phyloP scores from a whole-genome alignment of 2,329 filamentous ascomycete genomes.

The Myriosclerotinia duriaeana region DNA sequence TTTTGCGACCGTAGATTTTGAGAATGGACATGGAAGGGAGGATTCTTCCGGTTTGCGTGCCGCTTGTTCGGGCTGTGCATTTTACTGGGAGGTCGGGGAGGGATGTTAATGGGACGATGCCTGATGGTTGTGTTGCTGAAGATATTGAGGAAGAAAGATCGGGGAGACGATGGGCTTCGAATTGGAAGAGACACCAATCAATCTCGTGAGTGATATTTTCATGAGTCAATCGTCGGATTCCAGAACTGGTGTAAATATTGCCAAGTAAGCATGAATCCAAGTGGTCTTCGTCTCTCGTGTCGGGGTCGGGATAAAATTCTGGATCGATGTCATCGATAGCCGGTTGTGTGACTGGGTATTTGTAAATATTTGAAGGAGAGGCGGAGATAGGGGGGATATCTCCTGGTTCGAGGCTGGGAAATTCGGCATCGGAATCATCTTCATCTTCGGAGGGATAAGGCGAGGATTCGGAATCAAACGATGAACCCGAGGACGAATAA shows the following conservation, averaged over 20 bases:
- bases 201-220: slow-evolving; percentile 82
- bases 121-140: slow-evolving; percentile 52
- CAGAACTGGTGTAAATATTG: slow-evolving; percentile 84
- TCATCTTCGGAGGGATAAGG: slow-evolving; percentile 41
- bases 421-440: slow-evolving; percentile 50
- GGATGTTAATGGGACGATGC: slow-evolving; percentile 57
- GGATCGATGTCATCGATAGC: slow-evolving; percentile 85
- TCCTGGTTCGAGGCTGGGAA: slow-evolving; percentile 61
- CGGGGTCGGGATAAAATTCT: slow-evolving; percentile 75
- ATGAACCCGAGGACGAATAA: slow-evolving; percentile 53
- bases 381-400: slow-evolving; percentile 78
- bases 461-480: slow-evolving; percentile 24
- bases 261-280: slow-evolving; percentile 78
- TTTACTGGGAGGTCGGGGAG: slow-evolving; percentile 79
- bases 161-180: slow-evolving; percentile 69
- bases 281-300: slow-evolving; percentile 73
- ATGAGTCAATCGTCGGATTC: slow-evolving; percentile 72
- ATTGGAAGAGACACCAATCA: slow-evolving; percentile 89
- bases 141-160: slow-evolving; percentile 64
- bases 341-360: slow-evolving; percentile 84
- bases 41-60: slow-evolving; percentile 76
- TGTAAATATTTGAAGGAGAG: slow-evolving; percentile 62
- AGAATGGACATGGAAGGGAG: slow-evolving; percentile 77
- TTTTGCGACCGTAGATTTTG: slow-evolving; percentile 80
- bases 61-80: slow-evolving; percentile 84